A percentile compares a stretch with the other conserved stretches of the same genome.
phyloP scores from a whole-genome alignment of 139 green algal species.

The Desmodesmus armatus region DNA sequence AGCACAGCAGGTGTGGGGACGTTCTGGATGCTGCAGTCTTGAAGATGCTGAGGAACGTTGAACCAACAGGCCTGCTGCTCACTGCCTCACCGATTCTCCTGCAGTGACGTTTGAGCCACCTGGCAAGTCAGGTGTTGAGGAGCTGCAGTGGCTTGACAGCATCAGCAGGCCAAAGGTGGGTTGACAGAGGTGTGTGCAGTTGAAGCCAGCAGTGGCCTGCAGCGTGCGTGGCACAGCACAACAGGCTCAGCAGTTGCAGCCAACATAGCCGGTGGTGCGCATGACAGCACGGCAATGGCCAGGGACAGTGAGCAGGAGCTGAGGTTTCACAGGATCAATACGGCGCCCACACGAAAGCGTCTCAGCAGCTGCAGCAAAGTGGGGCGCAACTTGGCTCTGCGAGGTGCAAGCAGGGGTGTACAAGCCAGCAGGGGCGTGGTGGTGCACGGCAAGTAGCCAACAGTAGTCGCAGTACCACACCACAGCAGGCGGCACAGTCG shows the following conservation, averaged over 20 bases:
- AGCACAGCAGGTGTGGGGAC: not conserved
- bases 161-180: conserved; percentile 29
- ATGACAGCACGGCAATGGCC: not conserved
- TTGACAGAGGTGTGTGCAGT: not conserved
- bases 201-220: not conserved
- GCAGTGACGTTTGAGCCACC: conserved; percentile 4
- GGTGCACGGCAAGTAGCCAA: too few relatives aligned
- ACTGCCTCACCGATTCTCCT: not conserved
- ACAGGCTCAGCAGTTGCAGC: too few relatives aligned
- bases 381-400: too few relatives aligned
- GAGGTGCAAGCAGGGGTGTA: too few relatives aligned
- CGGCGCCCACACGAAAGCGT: not conserved
- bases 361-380: too few relatives aligned
- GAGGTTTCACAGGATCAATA: not conserved
- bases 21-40: too few relatives aligned
- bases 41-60: too few relatives aligned
- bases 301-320: too few relatives aligned
- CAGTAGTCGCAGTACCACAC: too few relatives aligned
- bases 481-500: not conserved
- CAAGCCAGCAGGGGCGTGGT: too few relatives aligned
- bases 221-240: not conserved
- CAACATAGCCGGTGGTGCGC: too few relatives aligned
- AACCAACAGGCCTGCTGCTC: not conserved
- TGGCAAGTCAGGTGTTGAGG: not conserved
- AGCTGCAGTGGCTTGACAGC: conserved; percentile 20